Conservation (phyloP, 495 filamentous ascomycete species). For the Chaetomium tenue region DNA sequence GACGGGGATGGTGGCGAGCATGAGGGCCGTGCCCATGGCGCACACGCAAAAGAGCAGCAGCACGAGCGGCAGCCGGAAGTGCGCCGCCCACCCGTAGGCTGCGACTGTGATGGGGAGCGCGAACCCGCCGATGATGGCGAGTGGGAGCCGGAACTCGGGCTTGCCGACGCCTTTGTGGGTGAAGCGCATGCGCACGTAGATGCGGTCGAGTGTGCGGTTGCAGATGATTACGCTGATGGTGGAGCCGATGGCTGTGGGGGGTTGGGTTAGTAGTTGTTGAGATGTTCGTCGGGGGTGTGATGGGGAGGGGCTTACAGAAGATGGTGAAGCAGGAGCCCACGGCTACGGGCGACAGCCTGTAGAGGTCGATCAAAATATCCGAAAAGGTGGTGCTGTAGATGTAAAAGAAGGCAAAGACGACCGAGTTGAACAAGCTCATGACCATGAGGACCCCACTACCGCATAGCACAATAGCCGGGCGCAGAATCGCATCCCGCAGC, state of each 20-base stretch:
- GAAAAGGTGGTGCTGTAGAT: constrained; percentile 53
- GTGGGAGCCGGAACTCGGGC: constrained; percentile 54
- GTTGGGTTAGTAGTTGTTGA: constrained; percentile 29
- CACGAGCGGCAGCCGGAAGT: constrained; percentile 39
- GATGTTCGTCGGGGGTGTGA: neutral
- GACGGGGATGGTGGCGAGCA: constrained; percentile 50
- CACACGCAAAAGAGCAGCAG: constrained; percentile 44
- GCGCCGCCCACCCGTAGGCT: constrained; percentile 52
- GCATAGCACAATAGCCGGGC: constrained; percentile 50
- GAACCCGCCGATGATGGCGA: constrained; percentile 46
- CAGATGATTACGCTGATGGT: constrained; percentile 46
- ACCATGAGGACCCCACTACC: constrained; percentile 50
- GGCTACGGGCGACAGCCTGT: constrained; percentile 46
- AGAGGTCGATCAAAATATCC: constrained; percentile 48
- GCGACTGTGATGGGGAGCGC: constrained; percentile 44
- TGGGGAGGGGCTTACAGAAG: constrained; percentile 50
- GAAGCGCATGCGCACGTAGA: constrained; percentile 50
- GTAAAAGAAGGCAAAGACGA: constrained; percentile 56
- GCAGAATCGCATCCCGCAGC: constrained; percentile 43
- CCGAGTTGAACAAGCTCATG: constrained; percentile 49
- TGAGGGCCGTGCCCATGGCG: constrained; percentile 44
- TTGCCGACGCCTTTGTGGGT: constrained; percentile 38
- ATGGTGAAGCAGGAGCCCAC: constrained; percentile 49
- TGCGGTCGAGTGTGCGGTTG: constrained; percentile 49
- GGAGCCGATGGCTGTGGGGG: constrained; percentile 49